A percentile compares a stretch with the other conserved stretches of the same genome.
phyloP scores from a whole-genome alignment of 2,329 filamentous ascomycete genomes.

The Falciphora oryzae region DNA sequence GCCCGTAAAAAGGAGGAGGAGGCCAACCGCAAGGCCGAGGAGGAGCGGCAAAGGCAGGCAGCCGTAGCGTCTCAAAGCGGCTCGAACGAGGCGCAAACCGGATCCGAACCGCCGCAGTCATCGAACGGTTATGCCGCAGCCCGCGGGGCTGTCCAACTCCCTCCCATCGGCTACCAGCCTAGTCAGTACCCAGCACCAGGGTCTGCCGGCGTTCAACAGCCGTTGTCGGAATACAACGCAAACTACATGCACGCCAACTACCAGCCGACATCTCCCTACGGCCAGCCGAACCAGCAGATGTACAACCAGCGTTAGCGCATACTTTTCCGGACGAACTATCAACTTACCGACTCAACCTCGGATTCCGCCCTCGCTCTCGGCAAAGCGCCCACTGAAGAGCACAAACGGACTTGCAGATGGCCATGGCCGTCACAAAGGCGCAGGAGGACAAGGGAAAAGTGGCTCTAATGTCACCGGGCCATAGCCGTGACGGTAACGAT shows the following conservation, averaged over 20 bases:
- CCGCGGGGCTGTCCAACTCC: constrained; percentile 55
- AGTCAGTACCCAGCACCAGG: constrained; percentile 62
- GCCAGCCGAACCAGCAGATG: constrained; percentile 50
- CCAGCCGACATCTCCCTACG: constrained; percentile 53
- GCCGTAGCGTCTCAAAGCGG: constrained; percentile 48
- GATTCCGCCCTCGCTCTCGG: background rate
- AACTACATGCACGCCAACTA: constrained; percentile 53
- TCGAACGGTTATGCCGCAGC: constrained; percentile 52
- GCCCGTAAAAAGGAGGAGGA: constrained; percentile 99
- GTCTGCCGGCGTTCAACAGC: constrained; percentile 45
- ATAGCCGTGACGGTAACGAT: background rate
- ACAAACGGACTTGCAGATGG: background rate
- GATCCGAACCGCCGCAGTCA: constrained; percentile 45
- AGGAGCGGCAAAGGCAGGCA: constrained; percentile 65
- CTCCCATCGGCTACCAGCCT: constrained; percentile 68
- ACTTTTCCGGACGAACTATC: background rate
- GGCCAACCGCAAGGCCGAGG: constrained; percentile 78
- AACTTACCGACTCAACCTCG: background rate
- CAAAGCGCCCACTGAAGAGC: background rate
- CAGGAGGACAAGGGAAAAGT: background rate
- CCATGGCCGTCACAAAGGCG: background rate
- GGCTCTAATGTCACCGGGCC: too few relatives aligned
- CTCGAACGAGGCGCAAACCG: constrained; percentile 39
- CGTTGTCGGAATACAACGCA: constrained; percentile 48
- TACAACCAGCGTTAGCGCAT: constrained; percentile 50